Percentiles rank a stretch among this genome's conserved stretches.
phyloP scores from a whole-genome alignment of 192 early-diverging fungal species.

The Umbelopsis sp. region DNA sequence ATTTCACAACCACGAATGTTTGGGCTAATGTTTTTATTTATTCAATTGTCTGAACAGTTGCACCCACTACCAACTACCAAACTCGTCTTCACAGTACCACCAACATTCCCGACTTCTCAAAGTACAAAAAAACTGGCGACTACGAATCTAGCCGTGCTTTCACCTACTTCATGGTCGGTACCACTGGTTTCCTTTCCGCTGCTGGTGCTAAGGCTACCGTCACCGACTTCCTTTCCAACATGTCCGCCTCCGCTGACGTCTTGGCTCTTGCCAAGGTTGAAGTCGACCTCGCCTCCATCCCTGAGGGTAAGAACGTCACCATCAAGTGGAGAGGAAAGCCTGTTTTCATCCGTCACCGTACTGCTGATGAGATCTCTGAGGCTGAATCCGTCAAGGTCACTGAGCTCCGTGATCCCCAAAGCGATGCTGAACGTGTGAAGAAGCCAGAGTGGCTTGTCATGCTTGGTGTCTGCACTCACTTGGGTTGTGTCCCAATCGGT shows the following conservation, averaged over 20 bases:
- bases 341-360: conserved; percentile 96
- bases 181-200: conserved; percentile 81
- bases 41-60: conserved; percentile 14
- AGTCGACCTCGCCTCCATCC: conserved; percentile 88
- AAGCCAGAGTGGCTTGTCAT: conserved; percentile 97
- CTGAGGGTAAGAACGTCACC: conserved; percentile 95
- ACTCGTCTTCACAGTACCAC: conserved; percentile 53
- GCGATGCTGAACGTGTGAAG: conserved; percentile 86
- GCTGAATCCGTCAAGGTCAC: conserved; percentile 80
- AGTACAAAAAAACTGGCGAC: conserved; percentile 74
- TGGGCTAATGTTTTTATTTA: neutral
- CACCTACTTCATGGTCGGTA: conserved; percentile 94
- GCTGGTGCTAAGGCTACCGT: conserved; percentile 89
- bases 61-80: conserved; percentile 40
- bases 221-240: conserved; percentile 78
- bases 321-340: conserved; percentile 99
- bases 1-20: neutral
- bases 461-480: conserved; percentile 72
- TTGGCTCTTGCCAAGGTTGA: conserved; percentile 98
- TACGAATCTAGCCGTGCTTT: conserved; percentile 72
- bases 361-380: conserved; percentile 91
- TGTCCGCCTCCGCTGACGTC: conserved; percentile 97
- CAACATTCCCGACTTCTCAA: conserved; percentile 74
- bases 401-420: conserved; percentile 89
- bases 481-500: conserved; percentile 96